phyloP scores from a whole-genome alignment of 495 filamentous ascomycete genomes.

The Podospora appendiculata region DNA sequence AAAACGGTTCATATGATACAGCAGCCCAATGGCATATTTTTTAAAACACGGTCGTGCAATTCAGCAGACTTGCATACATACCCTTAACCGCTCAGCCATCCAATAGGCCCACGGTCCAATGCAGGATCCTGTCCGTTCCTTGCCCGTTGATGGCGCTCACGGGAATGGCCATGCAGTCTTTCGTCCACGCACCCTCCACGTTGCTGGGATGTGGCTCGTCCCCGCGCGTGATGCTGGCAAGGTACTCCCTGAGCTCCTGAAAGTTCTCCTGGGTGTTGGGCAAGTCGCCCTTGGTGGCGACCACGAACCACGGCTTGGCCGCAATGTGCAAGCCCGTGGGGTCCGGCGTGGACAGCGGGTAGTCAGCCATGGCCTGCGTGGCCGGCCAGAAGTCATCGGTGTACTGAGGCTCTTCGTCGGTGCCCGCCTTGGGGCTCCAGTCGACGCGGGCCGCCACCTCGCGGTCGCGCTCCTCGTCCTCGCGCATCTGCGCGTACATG shows the following conservation, averaged over 20 bases:
- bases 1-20: no score
- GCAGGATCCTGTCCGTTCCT: slow-evolving; percentile 70
- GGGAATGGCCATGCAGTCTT: slow-evolving; percentile 62
- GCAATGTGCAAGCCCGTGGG: slow-evolving; percentile 54
- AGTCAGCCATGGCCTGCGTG: slow-evolving; percentile 27
- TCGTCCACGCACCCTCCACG: slow-evolving; percentile 57
- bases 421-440: slow-evolving; percentile 26
- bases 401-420: slow-evolving; percentile 1
- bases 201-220: slow-evolving; percentile 62
- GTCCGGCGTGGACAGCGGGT: slow-evolving; percentile 16
- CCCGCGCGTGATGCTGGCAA: slow-evolving; percentile 51
- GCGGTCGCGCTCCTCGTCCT: slow-evolving; percentile 48
- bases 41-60: no score
- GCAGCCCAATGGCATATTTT: no score
- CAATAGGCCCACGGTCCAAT: slow-evolving; percentile 68
- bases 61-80: no score
- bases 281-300: slow-evolving; percentile 91
- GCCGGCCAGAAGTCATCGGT: slow-evolving; percentile 13
- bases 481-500: slow-evolving; percentile 50
- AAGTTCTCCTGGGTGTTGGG: slow-evolving; percentile 73
- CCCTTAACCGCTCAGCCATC: slow-evolving; percentile 29
- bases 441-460: slow-evolving; percentile 36
- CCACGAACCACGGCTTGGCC: slow-evolving; percentile 92
- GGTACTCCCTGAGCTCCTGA: slow-evolving; percentile 55
- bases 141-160: slow-evolving; percentile 83